phyloP scores from a whole-genome alignment of 805 yeast species.

The Pichia deserticola region DNA sequence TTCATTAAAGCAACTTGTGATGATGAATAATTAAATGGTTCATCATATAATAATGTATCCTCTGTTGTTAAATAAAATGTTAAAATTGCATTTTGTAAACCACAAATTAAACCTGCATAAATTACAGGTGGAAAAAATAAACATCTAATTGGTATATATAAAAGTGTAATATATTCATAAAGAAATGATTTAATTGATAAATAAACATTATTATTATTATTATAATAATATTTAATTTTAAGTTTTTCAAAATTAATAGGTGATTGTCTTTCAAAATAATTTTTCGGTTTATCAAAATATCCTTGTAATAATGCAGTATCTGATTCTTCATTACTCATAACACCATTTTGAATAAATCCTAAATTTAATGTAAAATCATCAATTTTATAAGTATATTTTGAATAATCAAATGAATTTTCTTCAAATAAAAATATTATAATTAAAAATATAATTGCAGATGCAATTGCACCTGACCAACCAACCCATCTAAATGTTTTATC shows the following conservation, averaged over 20 bases:
- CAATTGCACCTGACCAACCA: slow-evolving; percentile 60
- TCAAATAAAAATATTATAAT: slow-evolving; percentile 55
- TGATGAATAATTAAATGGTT: slow-evolving; percentile 59
- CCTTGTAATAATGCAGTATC: slow-evolving; percentile 18
- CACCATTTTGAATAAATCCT: slow-evolving; percentile 24
- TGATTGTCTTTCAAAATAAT: slow-evolving; percentile 12
- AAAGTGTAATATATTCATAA: too few species aligned
- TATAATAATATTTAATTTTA: too few species aligned
- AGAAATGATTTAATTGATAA: too few species aligned
- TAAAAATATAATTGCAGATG: slow-evolving; percentile 48
- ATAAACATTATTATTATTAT: too few species aligned
- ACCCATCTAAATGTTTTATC: slow-evolving; percentile 63
- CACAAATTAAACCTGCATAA: slow-evolving; percentile 66
- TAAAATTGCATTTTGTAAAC: slow-evolving; percentile 66
- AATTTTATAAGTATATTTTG: slow-evolving; percentile 25
- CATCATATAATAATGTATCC: slow-evolving; percentile 52
- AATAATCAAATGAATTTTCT: slow-evolving; percentile 61
- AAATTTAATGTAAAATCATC: slow-evolving; percentile 17
- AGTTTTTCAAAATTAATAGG: slow-evolving; percentile 10
- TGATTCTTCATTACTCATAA: slow-evolving; percentile 17
- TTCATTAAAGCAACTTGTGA: slow-evolving; percentile 70
- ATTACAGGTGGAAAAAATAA: slow-evolving; percentile 51
- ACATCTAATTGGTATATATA: slow-evolving; percentile 17
- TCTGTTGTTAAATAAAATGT: slow-evolving; percentile 69
- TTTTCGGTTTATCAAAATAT: slow-evolving; percentile 16